Evolutionary conservation across 2,329 filamentous ascomycete species (phyloP), one percentile per base, ranked within the genome.

Genomic region (Pseudocercospora fijiensis): DNA sequence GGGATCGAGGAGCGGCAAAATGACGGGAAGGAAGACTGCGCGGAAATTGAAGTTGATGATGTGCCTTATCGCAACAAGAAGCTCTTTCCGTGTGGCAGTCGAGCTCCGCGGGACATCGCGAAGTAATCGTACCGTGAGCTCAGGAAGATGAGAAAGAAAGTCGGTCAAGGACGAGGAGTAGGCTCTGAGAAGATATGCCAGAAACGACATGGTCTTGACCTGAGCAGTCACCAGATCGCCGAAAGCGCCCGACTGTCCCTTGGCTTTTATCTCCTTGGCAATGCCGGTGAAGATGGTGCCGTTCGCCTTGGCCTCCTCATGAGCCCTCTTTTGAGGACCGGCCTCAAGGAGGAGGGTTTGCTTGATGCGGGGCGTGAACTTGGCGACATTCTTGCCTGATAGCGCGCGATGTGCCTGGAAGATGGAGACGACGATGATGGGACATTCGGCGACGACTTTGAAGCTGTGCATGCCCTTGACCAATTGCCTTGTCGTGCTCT

Each of bases 41-140:
- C 95, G 84, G 72, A 97, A 98, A 75, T 98, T 98, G 79, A 98
- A 98, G 78, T 98, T 99, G 77, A 99, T 97, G 71, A 99, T 97
- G 74, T 99, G 96, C 22, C 96, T 86, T 63, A 99, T 97, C 0
- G 95, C 96, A 58, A 99, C 95, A 49, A 99, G 81, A 20, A 99
- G 83, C 77, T 99, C 95, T 76, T 99, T 99, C 18, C 96, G 86
- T 0, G 94, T 91, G 2, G 90, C 90, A 0, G 94, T 97, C 74
- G 96, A 96, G 78, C 98, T 95, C 57, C 94, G 84, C 0, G 95
- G 95, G 64, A 95, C 98, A 74, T 99, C 95, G 73, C 96, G 91
- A 52, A 99, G 82, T 52, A 99, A 80, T 5, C 95, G 87, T 6
- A 99, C 91, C 2, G 98, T 91, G 41, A 98, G 94, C 33, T 90